phyloP scores from a whole-genome alignment of 2,329 filamentous ascomycete species.

The Aspergillus sp. region DNA sequence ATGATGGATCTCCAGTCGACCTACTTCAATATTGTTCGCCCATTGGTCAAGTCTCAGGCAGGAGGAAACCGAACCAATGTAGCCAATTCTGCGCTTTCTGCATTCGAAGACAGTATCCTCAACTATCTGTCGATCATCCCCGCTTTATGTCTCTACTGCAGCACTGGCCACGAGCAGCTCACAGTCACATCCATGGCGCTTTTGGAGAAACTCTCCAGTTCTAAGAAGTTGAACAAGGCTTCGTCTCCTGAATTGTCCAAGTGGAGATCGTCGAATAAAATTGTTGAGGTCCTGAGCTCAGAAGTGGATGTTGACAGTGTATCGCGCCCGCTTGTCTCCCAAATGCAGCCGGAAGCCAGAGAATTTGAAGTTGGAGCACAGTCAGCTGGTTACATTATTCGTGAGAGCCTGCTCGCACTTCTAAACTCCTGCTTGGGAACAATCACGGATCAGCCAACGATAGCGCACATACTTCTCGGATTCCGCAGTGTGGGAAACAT shows the following conservation, averaged over 20 bases:
- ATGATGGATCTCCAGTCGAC: constrained; percentile 86
- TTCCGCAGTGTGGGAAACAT: constrained; percentile 74
- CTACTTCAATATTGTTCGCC: constrained; percentile 84
- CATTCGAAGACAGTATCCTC: constrained; percentile 87
- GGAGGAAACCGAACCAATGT: constrained; percentile 61
- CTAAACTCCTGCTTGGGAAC: constrained; percentile 76
- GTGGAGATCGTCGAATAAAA: constrained; percentile 71
- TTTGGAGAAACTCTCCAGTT: constrained; percentile 82
- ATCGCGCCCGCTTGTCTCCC: constrained; percentile 67
- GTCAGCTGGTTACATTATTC: constrained; percentile 74
- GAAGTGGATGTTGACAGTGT: constrained; percentile 80
- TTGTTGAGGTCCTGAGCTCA: constrained; percentile 82
- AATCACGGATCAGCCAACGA: constrained; percentile 73
- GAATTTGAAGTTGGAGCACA: constrained; percentile 71
- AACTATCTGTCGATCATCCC: constrained; percentile 77
- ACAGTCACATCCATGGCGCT: constrained; percentile 78
- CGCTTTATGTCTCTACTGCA: constrained; percentile 82
- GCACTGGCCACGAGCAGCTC: constrained; percentile 76
- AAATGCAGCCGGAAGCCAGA: constrained; percentile 64
- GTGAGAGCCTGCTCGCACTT: constrained; percentile 82
- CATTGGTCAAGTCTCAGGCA: constrained; percentile 68
- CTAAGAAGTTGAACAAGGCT: constrained; percentile 72
- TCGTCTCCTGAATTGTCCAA: constrained; percentile 63
- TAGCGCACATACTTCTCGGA: constrained; percentile 87
- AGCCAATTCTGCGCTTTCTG: constrained; percentile 74